Evolutionary conservation across 257 asterid genomes (phyloP).

Genomic region (Henckelia pumila): DNA sequence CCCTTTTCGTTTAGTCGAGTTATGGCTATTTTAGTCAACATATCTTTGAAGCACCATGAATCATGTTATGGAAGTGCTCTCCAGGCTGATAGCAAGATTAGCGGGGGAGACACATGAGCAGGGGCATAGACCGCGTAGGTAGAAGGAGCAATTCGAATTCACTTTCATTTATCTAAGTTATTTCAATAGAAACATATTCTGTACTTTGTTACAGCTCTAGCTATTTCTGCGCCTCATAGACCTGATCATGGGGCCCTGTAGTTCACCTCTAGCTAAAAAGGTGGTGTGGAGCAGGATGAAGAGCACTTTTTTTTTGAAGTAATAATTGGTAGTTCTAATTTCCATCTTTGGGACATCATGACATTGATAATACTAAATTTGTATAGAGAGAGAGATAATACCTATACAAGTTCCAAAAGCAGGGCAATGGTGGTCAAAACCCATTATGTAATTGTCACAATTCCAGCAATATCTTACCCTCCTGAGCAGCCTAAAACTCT

Average conservation of each 20-base stretch:
- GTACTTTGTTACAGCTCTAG: not conserved
- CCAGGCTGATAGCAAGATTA: not conserved
- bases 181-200: not conserved
- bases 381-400: conserved; percentile 18
- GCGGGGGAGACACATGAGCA: not conserved
- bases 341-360: not conserved
- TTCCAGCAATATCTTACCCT: conserved; percentile 49
- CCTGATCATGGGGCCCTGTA: not conserved
- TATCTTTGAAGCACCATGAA: not conserved
- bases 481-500: conserved; percentile 28
- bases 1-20: not conserved
- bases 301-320: no score
- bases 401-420: conserved; percentile 67
- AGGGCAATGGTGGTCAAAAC: conserved; percentile 66
- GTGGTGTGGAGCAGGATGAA: no score
- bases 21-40: not conserved
- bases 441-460: conserved; percentile 44
- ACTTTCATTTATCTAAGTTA: not conserved
- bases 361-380: not conserved
- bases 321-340: no score
- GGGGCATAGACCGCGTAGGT: not conserved
- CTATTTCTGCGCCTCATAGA: not conserved
- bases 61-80: not conserved
- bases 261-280: conserved; percentile 14
- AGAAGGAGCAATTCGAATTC: not conserved